Base-by-base conservation (phyloP, 1,139 yeast genomes). In the Candida sanyaensis region DNA sequence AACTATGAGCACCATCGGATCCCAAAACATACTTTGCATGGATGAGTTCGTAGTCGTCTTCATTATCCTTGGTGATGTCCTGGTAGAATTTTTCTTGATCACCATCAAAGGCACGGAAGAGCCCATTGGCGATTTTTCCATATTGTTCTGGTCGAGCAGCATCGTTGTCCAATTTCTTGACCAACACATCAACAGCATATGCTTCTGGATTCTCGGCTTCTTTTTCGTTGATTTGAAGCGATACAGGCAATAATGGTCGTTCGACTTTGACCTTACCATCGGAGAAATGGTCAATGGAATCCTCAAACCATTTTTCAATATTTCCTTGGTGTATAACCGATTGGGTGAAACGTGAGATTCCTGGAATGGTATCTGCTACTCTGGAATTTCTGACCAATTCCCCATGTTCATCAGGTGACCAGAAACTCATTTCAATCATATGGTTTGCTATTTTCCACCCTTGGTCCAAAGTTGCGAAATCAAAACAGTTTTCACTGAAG, bases 1-100 rank as follows among this genome's bases (percentile, higher is more conserved):
- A 64, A 10, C 69, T 64, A 47, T 66, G 72, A 17, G 72, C 73
- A 41, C 73, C 73, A 50, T 68, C 73, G 37, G 65, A 56, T 26
- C 73, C 73, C 37, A 68, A 46, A 42, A 67, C 65, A 51, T 66
- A 68, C 48, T 68, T 67, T 29, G 71, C 66, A 37, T 60, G 52
- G 42, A 67, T 62, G 13, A 54, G 17, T 37, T 55, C 57, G 42
- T 34, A 50, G 27, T 52, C 54, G 4, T 46, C 34, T 32, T 52
- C 56, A 29, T 46, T 46, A 28, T 46, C 48, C 10, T 46, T 42
- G 31, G 37, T 43, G 34, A 48, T 29, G 23, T 51, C 43, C 8
- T 43, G 28, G 39, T 54, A 44, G 40, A 48, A 48, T 31, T 39
- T 43, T n/a, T 55, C 60, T 47, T 56, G 61, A 47, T 64, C 68